These are phyloP conservation scores for Pyrrhoderma lamaoense DNA, from an alignment of 1,284 basidiomycete species.

Conservation along the genomic window DNA sequence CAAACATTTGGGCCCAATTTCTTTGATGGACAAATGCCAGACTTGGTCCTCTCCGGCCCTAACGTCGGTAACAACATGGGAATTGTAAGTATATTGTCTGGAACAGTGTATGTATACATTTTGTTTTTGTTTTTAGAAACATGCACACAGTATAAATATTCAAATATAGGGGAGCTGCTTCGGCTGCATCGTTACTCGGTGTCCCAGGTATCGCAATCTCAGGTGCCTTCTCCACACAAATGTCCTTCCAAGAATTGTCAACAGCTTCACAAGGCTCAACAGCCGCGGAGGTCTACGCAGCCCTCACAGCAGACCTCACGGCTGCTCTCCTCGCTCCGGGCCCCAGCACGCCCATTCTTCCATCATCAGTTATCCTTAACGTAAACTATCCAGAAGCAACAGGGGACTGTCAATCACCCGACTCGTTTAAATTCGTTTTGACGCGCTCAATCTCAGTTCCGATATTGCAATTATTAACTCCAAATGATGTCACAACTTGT, in stretches of 20 bases:
- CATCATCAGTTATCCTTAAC: slow-evolving; percentile 36
- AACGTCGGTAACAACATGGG: slow-evolving; percentile 38
- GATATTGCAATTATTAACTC: slow-evolving; percentile 15
- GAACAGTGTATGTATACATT: slow-evolving; percentile 37
- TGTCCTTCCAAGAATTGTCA: slow-evolving; percentile 40
- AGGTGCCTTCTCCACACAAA: slow-evolving; percentile 32
- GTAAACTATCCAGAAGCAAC: slow-evolving; percentile 43
- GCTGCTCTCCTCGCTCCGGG: slow-evolving; percentile 29
- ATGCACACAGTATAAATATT: too few species aligned
- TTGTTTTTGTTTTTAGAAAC: too few species aligned
- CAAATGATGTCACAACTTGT: slow-evolving; percentile 31
- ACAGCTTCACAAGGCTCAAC: slow-evolving; percentile 28
- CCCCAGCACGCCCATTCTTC: slow-evolving; percentile 30
- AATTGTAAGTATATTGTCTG: slow-evolving; percentile 30
- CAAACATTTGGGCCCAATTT: slow-evolving; percentile 39
- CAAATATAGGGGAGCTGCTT: slow-evolving; percentile 39
- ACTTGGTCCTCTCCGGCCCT: slow-evolving; percentile 44
- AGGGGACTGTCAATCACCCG: slow-evolving; percentile 29
- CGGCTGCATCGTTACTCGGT: slow-evolving; percentile 38
- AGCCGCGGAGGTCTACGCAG: slow-evolving; percentile 36
- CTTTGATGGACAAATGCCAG: slow-evolving; percentile 34
- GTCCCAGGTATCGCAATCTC: slow-evolving; percentile 46
- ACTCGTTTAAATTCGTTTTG: slow-evolving; percentile 35
- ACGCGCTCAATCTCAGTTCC: slow-evolving; percentile 2
- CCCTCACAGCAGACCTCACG: slow-evolving; percentile 36